Evolutionary conservation across 2,329 filamentous ascomycete species (phyloP), one percentile per base, ranked within the genome.

Genomic region (Colletotrichum orbiculare): DNA sequence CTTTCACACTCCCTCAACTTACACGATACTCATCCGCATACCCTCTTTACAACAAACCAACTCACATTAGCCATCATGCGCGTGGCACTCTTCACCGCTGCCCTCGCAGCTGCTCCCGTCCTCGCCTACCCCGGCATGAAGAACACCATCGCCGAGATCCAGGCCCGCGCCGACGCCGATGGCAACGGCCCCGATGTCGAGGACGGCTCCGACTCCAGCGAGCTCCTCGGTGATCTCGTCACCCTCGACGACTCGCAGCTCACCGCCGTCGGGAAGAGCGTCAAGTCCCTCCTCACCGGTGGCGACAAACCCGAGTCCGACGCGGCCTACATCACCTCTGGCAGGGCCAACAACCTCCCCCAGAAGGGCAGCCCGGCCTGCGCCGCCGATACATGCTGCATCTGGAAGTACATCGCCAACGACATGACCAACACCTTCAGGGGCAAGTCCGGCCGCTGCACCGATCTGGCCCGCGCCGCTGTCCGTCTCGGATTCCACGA

Each of bases 401-500:
- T 82, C 37, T 82, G 80, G 80, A 74, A 78, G 60, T 76, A 80
- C 68, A 76, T 82, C 59, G 73, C 77, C 12, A 72, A 76, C 48
- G 77, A 81, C 15, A 75, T 82, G 64, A 70, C 74, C 9, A 43
- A 61, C 1, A 67, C 72, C 11, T 82, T 81, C 73, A 67, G 69
- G 6, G 78, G 78, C 3, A 58, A 68, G 2, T 76, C 75, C 0
- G 78, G 77, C 1, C 73, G 77, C 2, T 83, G 81, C 64, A 83
- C 78, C 41, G 74, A 74, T 47, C 73, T 74, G 69, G 82, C 81
- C 15, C 78, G 82, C 7, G 76, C 72, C 43, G 80, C 81, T 4
- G 74, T 84, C 37, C 79, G 82, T 3, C 74, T 82, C 35, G 81
- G 81, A 10, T 84, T 83, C 69, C 82, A 84, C 65, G 82, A 84